Percentiles rank a stretch among this genome's conserved stretches.
Conservation (phyloP, 495 filamentous ascomycete genomes). For the Hypoxylon fragiforme region DNA sequence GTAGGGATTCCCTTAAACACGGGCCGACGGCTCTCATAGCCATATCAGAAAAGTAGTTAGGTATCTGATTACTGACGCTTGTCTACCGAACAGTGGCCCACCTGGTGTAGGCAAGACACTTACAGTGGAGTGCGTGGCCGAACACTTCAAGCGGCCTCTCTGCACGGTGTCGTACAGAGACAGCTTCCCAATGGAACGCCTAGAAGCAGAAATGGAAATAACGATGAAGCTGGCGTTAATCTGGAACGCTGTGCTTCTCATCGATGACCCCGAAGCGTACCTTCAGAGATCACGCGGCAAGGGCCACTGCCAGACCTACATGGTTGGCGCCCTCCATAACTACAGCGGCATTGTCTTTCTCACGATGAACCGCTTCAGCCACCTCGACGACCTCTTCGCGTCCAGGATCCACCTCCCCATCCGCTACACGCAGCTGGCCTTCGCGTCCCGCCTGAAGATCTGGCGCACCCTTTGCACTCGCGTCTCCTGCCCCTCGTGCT, state of each 20-base stretch:
- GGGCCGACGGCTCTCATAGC: too few relatives aligned
- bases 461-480: conserved; percentile 51
- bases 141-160: conserved; percentile 55
- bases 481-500: too few relatives aligned
- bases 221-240: conserved; percentile 52
- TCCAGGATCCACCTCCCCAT: conserved; percentile 50
- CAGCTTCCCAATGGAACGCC: conserved; percentile 41
- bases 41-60: too few relatives aligned
- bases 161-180: conserved; percentile 58
- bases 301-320: conserved; percentile 45
- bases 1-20: too few relatives aligned
- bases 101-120: conserved; percentile 47
- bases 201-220: conserved; percentile 44
- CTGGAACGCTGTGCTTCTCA: conserved; percentile 57
- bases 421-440: conserved; percentile 42
- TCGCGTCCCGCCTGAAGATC: conserved; percentile 39
- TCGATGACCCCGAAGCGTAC: conserved; percentile 57
- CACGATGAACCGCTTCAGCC: conserved; percentile 51
- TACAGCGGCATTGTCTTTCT: conserved; percentile 53
- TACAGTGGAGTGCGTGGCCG: conserved; percentile 53
- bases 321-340: conserved; percentile 52
- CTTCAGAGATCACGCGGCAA: too few relatives aligned
- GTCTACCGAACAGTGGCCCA: conserved; percentile 37
- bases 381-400: conserved; percentile 50
- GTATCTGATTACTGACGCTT: too few relatives aligned